Conservation (phyloP, 495 filamentous ascomycete genomes). For the Peziza echinospora region DNA sequence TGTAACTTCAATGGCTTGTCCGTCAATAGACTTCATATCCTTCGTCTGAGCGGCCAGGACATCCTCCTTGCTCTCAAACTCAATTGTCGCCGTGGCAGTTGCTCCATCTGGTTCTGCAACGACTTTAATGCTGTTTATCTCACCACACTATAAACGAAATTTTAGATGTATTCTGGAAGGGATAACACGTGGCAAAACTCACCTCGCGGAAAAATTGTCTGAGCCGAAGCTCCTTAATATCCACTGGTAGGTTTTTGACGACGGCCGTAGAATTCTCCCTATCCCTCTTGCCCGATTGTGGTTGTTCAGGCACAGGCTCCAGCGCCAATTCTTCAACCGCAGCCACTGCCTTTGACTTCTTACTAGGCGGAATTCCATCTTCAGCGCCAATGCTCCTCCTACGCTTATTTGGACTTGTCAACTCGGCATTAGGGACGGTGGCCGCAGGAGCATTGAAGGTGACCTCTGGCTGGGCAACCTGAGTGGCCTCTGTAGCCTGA, state of each 20-base stretch:
- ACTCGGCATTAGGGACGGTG: neutral
- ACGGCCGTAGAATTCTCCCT: conserved; percentile 74
- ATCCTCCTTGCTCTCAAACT: conserved; percentile 64
- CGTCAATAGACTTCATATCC: conserved; percentile 52
- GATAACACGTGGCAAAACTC: conserved; percentile 24
- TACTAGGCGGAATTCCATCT: conserved; percentile 28
- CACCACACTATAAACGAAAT: conserved; percentile 35
- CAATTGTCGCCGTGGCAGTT: conserved; percentile 53
- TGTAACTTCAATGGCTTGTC: conserved; percentile 45
- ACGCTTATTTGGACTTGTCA: neutral
- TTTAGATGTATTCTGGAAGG: conserved; percentile 4
- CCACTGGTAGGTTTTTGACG: conserved; percentile 48
- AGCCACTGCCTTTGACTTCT: conserved; percentile 42
- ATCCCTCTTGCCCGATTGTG: conserved; percentile 40
- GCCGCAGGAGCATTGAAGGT: neutral
- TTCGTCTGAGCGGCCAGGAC: conserved; percentile 58
- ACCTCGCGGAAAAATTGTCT: conserved; percentile 82
- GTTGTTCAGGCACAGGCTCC: too few species aligned
- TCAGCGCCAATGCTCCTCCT: conserved; percentile 49
- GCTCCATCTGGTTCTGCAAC: conserved; percentile 32
- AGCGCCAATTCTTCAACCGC: too few species aligned
- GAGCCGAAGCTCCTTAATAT: conserved; percentile 46
- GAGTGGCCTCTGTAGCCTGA: neutral
- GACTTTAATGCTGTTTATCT: conserved; percentile 53
- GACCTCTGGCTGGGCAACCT: neutral